Conservation (phyloP, 441 rosid species). For the Erodium trifolium region DNA sequence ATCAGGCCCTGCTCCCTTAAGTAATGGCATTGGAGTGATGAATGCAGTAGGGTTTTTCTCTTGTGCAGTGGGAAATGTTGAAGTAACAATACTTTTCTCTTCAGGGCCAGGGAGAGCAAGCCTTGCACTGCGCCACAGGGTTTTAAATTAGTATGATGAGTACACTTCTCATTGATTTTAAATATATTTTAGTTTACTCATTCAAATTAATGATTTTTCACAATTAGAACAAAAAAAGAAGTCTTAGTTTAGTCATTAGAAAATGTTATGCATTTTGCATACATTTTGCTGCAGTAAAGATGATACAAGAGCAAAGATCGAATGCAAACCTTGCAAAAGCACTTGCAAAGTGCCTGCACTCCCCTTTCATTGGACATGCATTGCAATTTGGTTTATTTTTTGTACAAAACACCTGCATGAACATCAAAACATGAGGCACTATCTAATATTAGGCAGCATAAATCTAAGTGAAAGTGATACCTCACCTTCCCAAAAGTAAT, state of each 20-base stretch:
- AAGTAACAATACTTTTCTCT: conserved; percentile 47
- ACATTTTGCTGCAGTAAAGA: conserved; percentile 4
- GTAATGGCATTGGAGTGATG: conserved; percentile 33
- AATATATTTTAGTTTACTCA: neutral
- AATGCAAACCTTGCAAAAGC: conserved; percentile 88
- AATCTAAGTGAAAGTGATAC: conserved; percentile 11
- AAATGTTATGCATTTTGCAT: neutral
- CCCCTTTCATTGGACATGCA: conserved; percentile 98
- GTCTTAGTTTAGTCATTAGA: neutral
- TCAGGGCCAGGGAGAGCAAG: conserved; percentile 89
- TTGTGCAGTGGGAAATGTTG: conserved; percentile 31
- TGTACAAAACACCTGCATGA: conserved; percentile 90
- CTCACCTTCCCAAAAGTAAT: conserved; percentile 97
- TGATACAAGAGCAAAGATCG: conserved; percentile 9
- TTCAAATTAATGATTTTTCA: neutral
- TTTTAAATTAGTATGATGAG: conserved; percentile 1
- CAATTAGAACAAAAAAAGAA: neutral
- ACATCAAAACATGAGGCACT: conserved; percentile 22
- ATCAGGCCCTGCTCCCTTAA: conserved; percentile 18
- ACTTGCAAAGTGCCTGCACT: conserved; percentile 98
- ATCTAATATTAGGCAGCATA: conserved; percentile 16
- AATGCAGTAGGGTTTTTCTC: conserved; percentile 27
- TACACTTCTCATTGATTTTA: neutral
- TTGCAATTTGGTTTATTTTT: conserved; percentile 94
- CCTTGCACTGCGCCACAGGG: conserved; percentile 66